Base-by-base conservation (phyloP, 2,329 filamentous ascomycete species). In the Acarospora socialis region DNA sequence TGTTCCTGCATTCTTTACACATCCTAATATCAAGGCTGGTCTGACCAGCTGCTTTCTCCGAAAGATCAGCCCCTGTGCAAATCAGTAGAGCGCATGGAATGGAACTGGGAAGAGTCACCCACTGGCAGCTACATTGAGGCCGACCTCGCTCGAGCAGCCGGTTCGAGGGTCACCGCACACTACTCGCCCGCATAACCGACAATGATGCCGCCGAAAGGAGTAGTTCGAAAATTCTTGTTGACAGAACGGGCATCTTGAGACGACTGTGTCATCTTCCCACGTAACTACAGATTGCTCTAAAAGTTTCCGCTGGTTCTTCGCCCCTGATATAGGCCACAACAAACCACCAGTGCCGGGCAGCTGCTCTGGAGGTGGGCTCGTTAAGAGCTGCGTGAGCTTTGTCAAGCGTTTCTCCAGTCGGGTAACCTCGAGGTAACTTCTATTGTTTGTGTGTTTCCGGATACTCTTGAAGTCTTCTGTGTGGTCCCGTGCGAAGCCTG, bases 191-290 rank as follows among this genome's bases (percentile, higher is more conserved):
- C 90, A 98, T 55, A 92, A 77, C 33, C 90, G 73, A 55, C 90
- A 98, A 55, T 98, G 90, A 53, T 95, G 90, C 43, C 90, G 67
- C 46, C 90, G 73, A 48, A 95, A 92, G 2, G 83, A 81, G 69
- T 93, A 95, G 9, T 77, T 79, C 1, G 83, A 79, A 54, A 98
- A 98, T 35, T 93, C 83, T 47, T 98, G 90, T 49, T 92, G 81
- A 47, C 90, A 98, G 49, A 93, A 93, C 0, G 90, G 90, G 50
- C 90, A 98, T 41, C 76, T 75, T 2, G 65, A 40, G 4, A 98
- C 84, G 19, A 65, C 71, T 0, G 77, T 67, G 53, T 98, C 90
- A 32, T 95, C 86, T 54, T 98, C 81, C 90, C 90, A 98, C 0
- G 78, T 79, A 10, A 98, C 86, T 5, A 98, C 72, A 0, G 81